Percentiles rank a stretch among this genome's conserved stretches.
Conservation (phyloP, 129 eudicot genomes). For the Pulicaria dysenterica region DNA sequence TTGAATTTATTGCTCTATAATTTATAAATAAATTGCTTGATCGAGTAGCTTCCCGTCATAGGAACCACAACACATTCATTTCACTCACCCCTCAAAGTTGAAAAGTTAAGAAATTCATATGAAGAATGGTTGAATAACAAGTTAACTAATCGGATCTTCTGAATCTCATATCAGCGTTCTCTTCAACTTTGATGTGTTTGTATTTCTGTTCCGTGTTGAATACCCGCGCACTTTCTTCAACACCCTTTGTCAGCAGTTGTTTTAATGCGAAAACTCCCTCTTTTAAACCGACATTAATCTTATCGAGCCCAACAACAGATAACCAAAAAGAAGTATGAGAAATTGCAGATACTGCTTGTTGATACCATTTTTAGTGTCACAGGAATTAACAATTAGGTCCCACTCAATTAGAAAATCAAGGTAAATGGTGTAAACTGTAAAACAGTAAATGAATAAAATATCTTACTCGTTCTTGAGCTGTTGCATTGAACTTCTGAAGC, state of each 20-base stretch:
- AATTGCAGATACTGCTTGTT: background rate
- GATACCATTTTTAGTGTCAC: background rate
- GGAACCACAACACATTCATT: constrained; percentile 3
- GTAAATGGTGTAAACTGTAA: constrained; percentile 14
- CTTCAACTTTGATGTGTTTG: constrained; percentile 72
- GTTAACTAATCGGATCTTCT: background rate
- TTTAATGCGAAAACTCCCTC: constrained; percentile 66
- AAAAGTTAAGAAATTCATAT: constrained; percentile 3
- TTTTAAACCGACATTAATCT: constrained; percentile 77
- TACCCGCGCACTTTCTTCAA: constrained; percentile 53
- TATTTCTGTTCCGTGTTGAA: constrained; percentile 78
- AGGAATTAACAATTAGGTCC: background rate
- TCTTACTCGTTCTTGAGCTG: constrained; percentile 77
- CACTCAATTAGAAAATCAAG: background rate
- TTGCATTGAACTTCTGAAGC: constrained; percentile 84
- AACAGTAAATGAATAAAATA: background rate
- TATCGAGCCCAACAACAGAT: constrained; percentile 12
- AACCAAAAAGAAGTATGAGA: constrained; percentile 6
- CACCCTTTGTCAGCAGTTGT: constrained; percentile 59
- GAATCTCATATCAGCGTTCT: constrained; percentile 39
- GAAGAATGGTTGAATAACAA: constrained; percentile 2
- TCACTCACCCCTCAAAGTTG: constrained; percentile 4
- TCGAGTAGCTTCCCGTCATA: constrained; percentile 25
- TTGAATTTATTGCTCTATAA: constrained; percentile 6
- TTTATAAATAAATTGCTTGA: constrained; percentile 19